Evolutionary conservation across 2,329 filamentous ascomycete genomes (phyloP).

Genomic region (Dendrostoma leiphaemia): DNA sequence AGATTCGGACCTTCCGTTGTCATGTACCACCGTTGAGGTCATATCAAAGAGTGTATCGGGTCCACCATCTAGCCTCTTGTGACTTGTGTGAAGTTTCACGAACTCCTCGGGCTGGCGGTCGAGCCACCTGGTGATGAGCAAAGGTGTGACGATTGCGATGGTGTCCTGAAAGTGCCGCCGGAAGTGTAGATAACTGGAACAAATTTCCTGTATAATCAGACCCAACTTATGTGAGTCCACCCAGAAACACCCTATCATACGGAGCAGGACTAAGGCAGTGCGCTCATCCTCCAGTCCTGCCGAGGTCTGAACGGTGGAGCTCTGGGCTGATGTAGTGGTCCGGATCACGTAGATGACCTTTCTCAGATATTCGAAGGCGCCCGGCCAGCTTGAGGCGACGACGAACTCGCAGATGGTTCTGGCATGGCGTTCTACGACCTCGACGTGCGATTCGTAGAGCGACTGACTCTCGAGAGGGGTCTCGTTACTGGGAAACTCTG

Average conservation of each 20-base stretch:
- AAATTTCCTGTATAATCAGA: slow-evolving; percentile 62
- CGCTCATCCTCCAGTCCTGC: slow-evolving; percentile 49
- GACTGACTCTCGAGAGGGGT: slow-evolving; percentile 33
- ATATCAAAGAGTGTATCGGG: slow-evolving; percentile 70
- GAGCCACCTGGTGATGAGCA: slow-evolving; percentile 65
- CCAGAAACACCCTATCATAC: slow-evolving; percentile 63
- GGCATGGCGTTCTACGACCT: slow-evolving; percentile 53
- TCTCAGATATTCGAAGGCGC: slow-evolving; percentile 58
- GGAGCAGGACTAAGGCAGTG: slow-evolving; percentile 51
- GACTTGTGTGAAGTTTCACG: slow-evolving; percentile 58
- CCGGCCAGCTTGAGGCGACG: slow-evolving; percentile 62
- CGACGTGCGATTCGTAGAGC: slow-evolving; percentile 33
- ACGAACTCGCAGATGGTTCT: slow-evolving; percentile 61
- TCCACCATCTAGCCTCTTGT: slow-evolving; percentile 61
- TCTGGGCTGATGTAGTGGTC: slow-evolving; percentile 38
- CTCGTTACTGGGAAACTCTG: slow-evolving; percentile 29
- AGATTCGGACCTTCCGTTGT: slow-evolving; percentile 16
- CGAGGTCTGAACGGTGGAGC: slow-evolving; percentile 34
- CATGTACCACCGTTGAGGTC: slow-evolving; percentile 50
- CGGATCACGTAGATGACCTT: slow-evolving; percentile 50
- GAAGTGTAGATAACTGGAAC: slow-evolving; percentile 65
- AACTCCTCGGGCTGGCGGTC: slow-evolving; percentile 65
- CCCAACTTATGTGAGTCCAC: slow-evolving; percentile 62
- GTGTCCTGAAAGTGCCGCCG: slow-evolving; percentile 63
- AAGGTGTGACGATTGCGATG: slow-evolving; percentile 59